These are phyloP conservation scores for Penicillium subrubescens DNA, from an alignment of 495 filamentous ascomycete genomes.

Conservation along the genomic window DNA sequence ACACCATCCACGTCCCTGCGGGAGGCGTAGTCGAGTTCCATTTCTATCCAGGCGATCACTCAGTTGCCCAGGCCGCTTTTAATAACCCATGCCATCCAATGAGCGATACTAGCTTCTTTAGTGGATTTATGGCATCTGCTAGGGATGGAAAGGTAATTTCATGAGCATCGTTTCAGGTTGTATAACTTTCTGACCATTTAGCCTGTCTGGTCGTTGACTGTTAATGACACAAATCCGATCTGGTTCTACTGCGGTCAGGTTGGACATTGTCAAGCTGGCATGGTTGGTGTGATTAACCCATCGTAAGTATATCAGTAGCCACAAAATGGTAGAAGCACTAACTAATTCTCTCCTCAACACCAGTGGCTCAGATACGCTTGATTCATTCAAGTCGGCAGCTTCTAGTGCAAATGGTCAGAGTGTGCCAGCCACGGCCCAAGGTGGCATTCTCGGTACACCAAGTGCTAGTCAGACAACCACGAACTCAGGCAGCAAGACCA, in stretches of 20 bases:
- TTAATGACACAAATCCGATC: conserved; percentile 64
- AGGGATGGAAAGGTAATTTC: conserved; percentile 60
- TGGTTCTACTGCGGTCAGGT: conserved; percentile 72
- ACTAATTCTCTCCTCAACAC: neutral
- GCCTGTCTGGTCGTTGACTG: conserved; percentile 55
- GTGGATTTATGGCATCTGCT: neutral
- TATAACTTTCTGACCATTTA: neutral
- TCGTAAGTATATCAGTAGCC: conserved; percentile 47
- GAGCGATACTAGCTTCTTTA: conserved; percentile 58
- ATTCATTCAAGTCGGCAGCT: neutral
- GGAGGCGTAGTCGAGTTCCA: conserved; percentile 74
- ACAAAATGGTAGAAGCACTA: neutral
- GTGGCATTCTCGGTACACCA: neutral
- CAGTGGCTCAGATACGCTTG: neutral
- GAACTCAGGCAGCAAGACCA: neutral
- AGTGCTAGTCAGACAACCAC: neutral
- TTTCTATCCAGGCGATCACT: conserved; percentile 69
- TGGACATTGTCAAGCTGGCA: conserved; percentile 68
- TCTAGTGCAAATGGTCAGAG: neutral
- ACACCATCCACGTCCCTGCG: conserved; percentile 48
- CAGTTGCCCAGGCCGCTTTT: conserved; percentile 70
- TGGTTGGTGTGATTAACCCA: conserved; percentile 71
- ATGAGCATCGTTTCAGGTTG: conserved; percentile 9
- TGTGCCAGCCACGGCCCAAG: neutral
- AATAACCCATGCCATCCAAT: conserved; percentile 66